Evolutionary conservation across 148 eudicot species (phyloP).

Genomic region (Chenopodium suecicum): DNA sequence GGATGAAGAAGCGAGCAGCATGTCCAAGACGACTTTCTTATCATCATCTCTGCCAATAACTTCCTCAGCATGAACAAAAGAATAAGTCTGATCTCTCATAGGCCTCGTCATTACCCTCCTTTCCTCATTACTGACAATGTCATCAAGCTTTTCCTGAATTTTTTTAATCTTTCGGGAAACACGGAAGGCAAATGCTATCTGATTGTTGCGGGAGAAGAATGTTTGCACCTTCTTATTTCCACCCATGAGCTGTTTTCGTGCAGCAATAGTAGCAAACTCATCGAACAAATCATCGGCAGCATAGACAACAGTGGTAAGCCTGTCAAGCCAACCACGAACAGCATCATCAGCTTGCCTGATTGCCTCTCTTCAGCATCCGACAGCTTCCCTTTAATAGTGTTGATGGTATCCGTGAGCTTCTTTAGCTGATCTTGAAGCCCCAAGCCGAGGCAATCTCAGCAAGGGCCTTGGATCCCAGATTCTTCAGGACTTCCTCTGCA

Average conservation of each 20-base stretch:
- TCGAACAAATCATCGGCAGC: too few relatives aligned
- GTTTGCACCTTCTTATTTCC: neutral
- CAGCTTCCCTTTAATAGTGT: constrained; percentile 21
- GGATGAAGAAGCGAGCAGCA: too few relatives aligned
- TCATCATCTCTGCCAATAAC: constrained; percentile 19
- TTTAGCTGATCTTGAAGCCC: constrained; percentile 21
- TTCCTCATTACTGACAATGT: constrained; percentile 2
- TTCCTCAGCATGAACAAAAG: constrained; percentile 5
- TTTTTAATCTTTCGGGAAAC: constrained; percentile 11
- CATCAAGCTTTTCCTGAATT: constrained; percentile 15
- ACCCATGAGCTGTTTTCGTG: neutral
- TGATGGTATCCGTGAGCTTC: constrained; percentile 16
- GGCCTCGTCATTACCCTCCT: neutral
- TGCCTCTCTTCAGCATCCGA: constrained; percentile 36
- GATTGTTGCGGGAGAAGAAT: constrained; percentile 14
- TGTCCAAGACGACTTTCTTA: too few relatives aligned
- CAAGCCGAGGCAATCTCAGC: constrained; percentile 20
- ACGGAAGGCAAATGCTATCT: neutral
- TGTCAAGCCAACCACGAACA: constrained; percentile 24
- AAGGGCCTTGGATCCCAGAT: constrained; percentile 23
- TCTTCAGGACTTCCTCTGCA: constrained; percentile 15
- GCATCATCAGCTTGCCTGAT: neutral
- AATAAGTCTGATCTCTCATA: constrained; percentile 15
- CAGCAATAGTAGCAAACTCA: too few relatives aligned
- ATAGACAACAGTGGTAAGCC: constrained; percentile 18